Evolutionary conservation across 2,329 filamentous ascomycete species (phyloP), one percentile per base, ranked within the genome.

Genomic region (Fusarium sp.): DNA sequence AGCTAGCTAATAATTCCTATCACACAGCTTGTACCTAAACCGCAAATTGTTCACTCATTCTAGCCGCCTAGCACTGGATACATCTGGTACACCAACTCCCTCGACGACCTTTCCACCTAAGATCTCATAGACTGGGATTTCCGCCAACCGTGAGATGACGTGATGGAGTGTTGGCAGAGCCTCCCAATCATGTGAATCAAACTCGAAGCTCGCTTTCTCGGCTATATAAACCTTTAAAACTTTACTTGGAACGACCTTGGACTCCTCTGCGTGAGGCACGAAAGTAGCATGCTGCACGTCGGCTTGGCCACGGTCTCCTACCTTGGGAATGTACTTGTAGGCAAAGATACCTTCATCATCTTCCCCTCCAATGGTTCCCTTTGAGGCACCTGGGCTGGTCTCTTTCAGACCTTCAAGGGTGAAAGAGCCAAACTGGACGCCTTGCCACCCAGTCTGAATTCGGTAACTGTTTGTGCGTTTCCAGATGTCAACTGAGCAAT

Each of bases 281-380:
- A 53, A 53, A 7, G 49, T 53, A 10, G 49, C 49, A 46, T 53
- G 49, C 21, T 53, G 39, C 2, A 53, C 49, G 3, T 53, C 49
- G 1, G 39, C 49, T 14, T 36, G 30, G 1, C 49, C 49, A 2
- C 49, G 49, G 2, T 53, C 49, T 6, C 40, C 49, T 0, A 53
- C 49, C 39, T 53, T 53, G 4, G 49, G 49, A 1, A 53, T 46
- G 10, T 53, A 53, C 39, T 53, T 53, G n/a, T 53, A 53, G 0
- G 49, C 49, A 11, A 53, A 53, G 9, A 53, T 53, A 1, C 49
- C 49, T 1, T 53, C 39, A 3, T 53, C 49, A 6, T 53, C 49
- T 3, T 53, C 40, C 0, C 49, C 49, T n/a, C 49, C 49, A 2
- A 46, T 53, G 1, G 49, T 53, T 0, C 49, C 49, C 28, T 53